phyloP scores from a whole-genome alignment of 352 stramenopile genomes.

The Globisporangium acanthophoron region DNA sequence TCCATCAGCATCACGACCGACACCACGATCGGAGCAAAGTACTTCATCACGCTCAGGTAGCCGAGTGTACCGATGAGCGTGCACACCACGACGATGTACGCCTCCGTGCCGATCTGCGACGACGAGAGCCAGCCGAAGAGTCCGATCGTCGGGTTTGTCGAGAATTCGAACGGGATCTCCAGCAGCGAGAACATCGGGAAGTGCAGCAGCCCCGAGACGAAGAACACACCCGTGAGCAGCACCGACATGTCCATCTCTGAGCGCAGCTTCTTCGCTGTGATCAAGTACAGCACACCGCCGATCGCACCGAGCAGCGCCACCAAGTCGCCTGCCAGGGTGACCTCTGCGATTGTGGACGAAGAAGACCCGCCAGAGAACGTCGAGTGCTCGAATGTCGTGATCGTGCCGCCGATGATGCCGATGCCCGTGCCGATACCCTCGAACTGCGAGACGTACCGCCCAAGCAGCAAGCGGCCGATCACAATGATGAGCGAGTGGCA shows the following conservation, averaged over 20 bases:
- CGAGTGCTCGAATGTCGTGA: constrained; percentile 56
- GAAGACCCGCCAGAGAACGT: background rate
- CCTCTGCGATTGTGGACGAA: background rate
- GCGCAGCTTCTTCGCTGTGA: constrained; percentile 70
- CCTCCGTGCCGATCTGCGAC: constrained; percentile 53
- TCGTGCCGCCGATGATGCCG: constrained; percentile 60
- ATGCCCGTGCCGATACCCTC: constrained; percentile 65
- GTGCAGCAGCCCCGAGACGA: constrained; percentile 16
- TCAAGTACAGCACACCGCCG: constrained; percentile 73
- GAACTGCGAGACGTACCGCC: constrained; percentile 49
- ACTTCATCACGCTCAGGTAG: constrained; percentile 91
- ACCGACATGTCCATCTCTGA: constrained; percentile 49
- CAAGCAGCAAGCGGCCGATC: constrained; percentile 56
- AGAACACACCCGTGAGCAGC: constrained; percentile 40
- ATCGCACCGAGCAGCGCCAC: constrained; percentile 63
- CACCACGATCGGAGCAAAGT: constrained; percentile 90
- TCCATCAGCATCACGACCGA: constrained; percentile 86
- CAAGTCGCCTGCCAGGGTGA: constrained; percentile 28
- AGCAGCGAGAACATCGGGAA: constrained; percentile 7
- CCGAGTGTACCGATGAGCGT: constrained; percentile 86
- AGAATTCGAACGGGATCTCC: constrained; percentile 23
- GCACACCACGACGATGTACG: constrained; percentile 85
- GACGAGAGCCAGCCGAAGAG: constrained; percentile 83
- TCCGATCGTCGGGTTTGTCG: constrained; percentile 52
- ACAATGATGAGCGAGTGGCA: constrained; percentile 76